phyloP scores from a whole-genome alignment of 208 protist genomes.

The Acanthamoeba castellanii region DNA sequence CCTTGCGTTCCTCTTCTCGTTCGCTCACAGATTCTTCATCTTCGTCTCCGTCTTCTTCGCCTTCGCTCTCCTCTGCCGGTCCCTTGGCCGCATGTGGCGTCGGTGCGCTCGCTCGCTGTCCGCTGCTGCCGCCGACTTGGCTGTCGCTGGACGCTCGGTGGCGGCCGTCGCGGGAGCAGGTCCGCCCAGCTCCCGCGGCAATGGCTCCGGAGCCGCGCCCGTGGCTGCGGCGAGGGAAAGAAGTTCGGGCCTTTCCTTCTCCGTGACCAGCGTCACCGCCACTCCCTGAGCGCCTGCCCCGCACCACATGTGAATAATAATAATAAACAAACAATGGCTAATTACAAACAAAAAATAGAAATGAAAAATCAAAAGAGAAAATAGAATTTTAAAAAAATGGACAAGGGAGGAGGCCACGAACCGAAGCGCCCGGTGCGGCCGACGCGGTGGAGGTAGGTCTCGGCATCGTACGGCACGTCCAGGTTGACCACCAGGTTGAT shows the following conservation, averaged over 20 bases:
- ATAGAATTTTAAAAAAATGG: not conserved
- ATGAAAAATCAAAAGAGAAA: not conserved
- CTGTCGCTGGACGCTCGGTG: not conserved
- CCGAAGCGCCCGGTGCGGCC: conserved; percentile 83
- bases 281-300: not conserved
- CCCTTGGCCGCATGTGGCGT: not conserved
- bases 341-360: not conserved
- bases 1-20: no score
- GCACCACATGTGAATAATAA: not conserved
- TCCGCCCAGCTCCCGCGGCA: not conserved
- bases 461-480: conserved; percentile 76
- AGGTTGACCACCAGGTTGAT: conserved; percentile 77
- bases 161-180: not conserved
- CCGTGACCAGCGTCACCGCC: conserved; percentile 39
- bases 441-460: conserved; percentile 84
- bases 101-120: no score
- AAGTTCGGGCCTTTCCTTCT: not conserved
- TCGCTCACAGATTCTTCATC: no score
- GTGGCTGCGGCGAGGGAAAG: conserved; percentile 5
- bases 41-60: not conserved
- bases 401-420: not conserved
- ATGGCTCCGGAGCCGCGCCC: not conserved
- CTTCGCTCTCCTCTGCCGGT: not conserved
- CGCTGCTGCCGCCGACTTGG: not conserved
- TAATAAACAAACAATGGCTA: not conserved